Conservation (phyloP, 116 monocot species). For the Cymodocea nodosa region DNA sequence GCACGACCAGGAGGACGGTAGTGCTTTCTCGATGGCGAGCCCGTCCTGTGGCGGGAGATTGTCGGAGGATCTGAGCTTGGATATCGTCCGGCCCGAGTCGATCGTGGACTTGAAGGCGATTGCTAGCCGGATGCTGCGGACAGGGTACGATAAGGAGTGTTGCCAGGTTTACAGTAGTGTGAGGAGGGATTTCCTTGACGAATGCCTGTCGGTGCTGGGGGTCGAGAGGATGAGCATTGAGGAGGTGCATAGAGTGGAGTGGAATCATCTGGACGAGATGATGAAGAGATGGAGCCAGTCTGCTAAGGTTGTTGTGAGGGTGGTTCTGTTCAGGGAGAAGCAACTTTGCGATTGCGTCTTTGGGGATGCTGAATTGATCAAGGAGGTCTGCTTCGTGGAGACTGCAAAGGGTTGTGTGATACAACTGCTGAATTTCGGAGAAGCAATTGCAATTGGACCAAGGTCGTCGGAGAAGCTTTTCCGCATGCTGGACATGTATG, state of each 20-base stretch:
- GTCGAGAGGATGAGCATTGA: conserved; percentile 64
- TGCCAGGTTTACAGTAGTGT: conserved; percentile 59
- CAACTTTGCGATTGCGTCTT: conserved; percentile 46
- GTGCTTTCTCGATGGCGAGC: background rate
- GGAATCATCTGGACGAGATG: conserved; percentile 44
- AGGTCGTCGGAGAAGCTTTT: conserved; percentile 83
- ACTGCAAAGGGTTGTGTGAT: conserved; percentile 52
- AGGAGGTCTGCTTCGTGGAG: conserved; percentile 49
- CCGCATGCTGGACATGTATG: conserved; percentile 73
- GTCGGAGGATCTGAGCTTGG: conserved; percentile 18
- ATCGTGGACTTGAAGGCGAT: conserved; percentile 36
- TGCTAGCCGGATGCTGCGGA: conserved; percentile 41
- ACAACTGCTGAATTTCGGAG: conserved; percentile 76
- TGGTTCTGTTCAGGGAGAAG: conserved; percentile 40
- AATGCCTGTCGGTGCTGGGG: conserved; percentile 53
- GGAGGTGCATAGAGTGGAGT: conserved; percentile 66
- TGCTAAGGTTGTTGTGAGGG: conserved; percentile 26
- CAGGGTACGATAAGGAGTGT: conserved; percentile 46
- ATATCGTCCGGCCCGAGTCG: conserved; percentile 32
- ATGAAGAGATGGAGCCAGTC: conserved; percentile 77
- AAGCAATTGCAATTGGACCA: conserved; percentile 45
- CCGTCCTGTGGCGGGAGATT: conserved; percentile 7
- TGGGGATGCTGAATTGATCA: conserved; percentile 17
- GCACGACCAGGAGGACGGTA: conserved; percentile 12
- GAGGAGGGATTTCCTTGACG: conserved; percentile 54